Percentiles rank a stretch among this genome's conserved stretches.
These are phyloP conservation scores for Biscogniauxia marginata DNA, from an alignment of 2,329 filamentous ascomycete genomes.

Conservation along the genomic window DNA sequence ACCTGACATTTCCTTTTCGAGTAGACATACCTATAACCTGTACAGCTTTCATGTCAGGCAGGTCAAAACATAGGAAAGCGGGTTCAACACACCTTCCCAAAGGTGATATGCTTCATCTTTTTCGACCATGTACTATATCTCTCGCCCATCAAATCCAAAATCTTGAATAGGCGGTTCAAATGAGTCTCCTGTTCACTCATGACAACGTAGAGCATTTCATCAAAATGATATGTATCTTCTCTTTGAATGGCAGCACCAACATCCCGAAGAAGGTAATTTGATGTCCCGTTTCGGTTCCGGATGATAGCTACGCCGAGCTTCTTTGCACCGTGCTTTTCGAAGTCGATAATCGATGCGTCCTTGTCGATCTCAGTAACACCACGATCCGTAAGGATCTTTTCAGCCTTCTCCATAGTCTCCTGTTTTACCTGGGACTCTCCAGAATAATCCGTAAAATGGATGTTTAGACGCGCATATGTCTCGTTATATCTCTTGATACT, in stretches of 20 bases:
- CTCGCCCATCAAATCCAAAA: slow-evolving; percentile 69
- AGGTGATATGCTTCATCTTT: no score
- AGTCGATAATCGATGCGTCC: slow-evolving; percentile 72
- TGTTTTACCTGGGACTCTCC: slow-evolving; percentile 72
- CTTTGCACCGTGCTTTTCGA: slow-evolving; percentile 63
- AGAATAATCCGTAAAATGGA: slow-evolving; percentile 64
- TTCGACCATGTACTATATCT: slow-evolving; percentile 68
- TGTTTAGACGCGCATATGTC: slow-evolving; percentile 59
- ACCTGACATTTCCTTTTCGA: slow-evolving; percentile 64
- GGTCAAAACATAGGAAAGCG: no score
- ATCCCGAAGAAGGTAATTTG: slow-evolving; percentile 75
- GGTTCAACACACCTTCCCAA: no score
- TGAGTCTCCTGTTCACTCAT: slow-evolving; percentile 71
- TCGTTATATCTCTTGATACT: slow-evolving; percentile 58
- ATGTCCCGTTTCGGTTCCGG: slow-evolving; percentile 71
- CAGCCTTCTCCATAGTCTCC: slow-evolving; percentile 63
- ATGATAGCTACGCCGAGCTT: slow-evolving; percentile 69
- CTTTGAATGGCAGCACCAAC: slow-evolving; percentile 71
- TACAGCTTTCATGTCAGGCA: slow-evolving; percentile 75
- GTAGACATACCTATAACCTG: slow-evolving; percentile 71
- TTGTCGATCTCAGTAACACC: slow-evolving; percentile 66
- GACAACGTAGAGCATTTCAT: slow-evolving; percentile 80
- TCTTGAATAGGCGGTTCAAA: slow-evolving; percentile 73
- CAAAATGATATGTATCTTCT: slow-evolving; percentile 59
- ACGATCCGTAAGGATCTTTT: slow-evolving; percentile 62